A percentile compares a stretch with the other conserved stretches of the same genome.
Conservation (phyloP, 495 filamentous ascomycete genomes). For the Penicillium cataractarum region DNA sequence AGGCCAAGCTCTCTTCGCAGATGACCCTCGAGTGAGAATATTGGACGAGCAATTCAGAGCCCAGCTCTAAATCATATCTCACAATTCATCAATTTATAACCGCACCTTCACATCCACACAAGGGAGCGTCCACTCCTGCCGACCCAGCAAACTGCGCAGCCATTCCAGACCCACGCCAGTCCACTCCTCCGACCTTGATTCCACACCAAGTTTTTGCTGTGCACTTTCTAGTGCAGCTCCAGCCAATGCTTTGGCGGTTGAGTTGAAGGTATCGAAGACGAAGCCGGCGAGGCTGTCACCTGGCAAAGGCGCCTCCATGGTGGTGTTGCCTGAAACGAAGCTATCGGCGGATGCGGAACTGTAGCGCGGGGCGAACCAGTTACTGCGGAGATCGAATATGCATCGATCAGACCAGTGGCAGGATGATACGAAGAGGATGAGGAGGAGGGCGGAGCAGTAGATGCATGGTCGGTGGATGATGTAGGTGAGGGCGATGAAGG, state of each 20-base stretch:
- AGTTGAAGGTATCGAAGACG: slow-evolving; percentile 66
- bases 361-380: slow-evolving; percentile 78
- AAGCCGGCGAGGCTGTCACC: slow-evolving; percentile 48
- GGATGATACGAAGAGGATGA: slow-evolving; percentile 85
- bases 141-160: slow-evolving; percentile 74
- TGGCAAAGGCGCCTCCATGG: slow-evolving; percentile 23
- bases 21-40: neutral
- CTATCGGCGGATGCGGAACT: slow-evolving; percentile 32
- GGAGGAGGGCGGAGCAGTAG: slow-evolving; percentile 86
- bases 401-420: slow-evolving; percentile 92
- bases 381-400: slow-evolving; percentile 80
- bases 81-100: slow-evolving; percentile 44
- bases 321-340: slow-evolving; percentile 25
- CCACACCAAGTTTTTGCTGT: slow-evolving; percentile 46
- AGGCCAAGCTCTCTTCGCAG: neutral
- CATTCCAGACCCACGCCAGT: slow-evolving; percentile 82
- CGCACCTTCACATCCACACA: slow-evolving; percentile 82
- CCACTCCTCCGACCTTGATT: slow-evolving; percentile 57
- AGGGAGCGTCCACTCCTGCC: slow-evolving; percentile 79
- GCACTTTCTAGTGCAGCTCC: slow-evolving; percentile 67
- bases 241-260: slow-evolving; percentile 66
- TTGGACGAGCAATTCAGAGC: neutral
- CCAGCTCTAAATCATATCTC: neutral
- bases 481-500: slow-evolving; percentile 89
- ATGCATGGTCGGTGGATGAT: slow-evolving; percentile 87